phyloP scores from a whole-genome alignment of 371 early-diverging fungal species.

The Mortierella sp. region DNA sequence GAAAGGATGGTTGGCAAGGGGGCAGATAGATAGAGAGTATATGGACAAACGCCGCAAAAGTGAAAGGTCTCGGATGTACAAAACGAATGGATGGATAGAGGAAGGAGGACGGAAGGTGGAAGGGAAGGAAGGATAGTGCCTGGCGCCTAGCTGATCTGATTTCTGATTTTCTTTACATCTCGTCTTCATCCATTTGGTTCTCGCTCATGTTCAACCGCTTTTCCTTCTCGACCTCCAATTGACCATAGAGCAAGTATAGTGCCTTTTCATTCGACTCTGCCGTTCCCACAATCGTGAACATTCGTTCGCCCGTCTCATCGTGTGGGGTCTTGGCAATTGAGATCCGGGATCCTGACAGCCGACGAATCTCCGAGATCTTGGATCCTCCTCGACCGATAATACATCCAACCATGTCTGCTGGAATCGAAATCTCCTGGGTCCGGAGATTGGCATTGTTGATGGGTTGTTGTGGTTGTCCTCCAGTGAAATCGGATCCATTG shows the following conservation, averaged over 20 bases:
- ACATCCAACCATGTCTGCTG: conserved; percentile 93
- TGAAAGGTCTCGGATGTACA: too few relatives aligned
- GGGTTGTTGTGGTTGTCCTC: conserved; percentile 16
- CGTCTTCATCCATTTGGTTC: conserved; percentile 48
- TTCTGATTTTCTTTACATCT: conserved; percentile 38
- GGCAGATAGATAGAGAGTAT: too few relatives aligned
- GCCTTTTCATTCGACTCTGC: conserved; percentile 89
- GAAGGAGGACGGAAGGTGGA: neutral
- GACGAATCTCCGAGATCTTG: conserved; percentile 92
- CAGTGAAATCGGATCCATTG: conserved; percentile 59
- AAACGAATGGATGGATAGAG: too few relatives aligned
- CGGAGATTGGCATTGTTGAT: conserved; percentile 35
- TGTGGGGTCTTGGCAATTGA: conserved; percentile 85
- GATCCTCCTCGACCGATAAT: conserved; percentile 93
- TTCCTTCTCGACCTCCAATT: conserved; percentile 88
- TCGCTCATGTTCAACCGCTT: conserved; percentile 68
- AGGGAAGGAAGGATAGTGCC: neutral
- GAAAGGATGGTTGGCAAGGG: too few relatives aligned
- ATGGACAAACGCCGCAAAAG: too few relatives aligned
- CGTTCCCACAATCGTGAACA: conserved; percentile 91
- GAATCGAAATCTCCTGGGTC: conserved; percentile 89
- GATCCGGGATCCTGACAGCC: conserved; percentile 85
- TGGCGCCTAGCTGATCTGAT: neutral
- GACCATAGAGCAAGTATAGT: conserved; percentile 87
- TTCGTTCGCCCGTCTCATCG: conserved; percentile 81